Base-by-base conservation (phyloP, 306 rosid species). In the Lathyrus sativus region DNA sequence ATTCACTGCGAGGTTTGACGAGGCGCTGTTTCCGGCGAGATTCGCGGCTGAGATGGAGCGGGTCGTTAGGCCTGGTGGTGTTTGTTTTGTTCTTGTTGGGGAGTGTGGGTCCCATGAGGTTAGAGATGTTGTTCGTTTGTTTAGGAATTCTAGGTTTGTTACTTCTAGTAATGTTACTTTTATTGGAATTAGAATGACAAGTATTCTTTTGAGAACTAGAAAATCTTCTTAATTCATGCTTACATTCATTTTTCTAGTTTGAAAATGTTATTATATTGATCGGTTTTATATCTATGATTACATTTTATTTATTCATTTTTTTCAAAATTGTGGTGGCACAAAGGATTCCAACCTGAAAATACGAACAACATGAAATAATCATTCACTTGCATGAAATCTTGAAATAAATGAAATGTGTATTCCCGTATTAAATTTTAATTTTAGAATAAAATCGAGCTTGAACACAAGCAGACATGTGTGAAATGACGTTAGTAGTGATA, bases 21-120 rank as follows among this genome's bases (percentile, higher is more conserved):
- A 85, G 79, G 91, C 96, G 3, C 35, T 93, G 80, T 85, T 90
- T 71, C 97, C 97, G 14, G 56, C 82, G 8, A 77, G 91, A 17
- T 88, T 84, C 24, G 87, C 80, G 0, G 56, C 89, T 9, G 96
- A 93, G 86, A 90, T 93, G 91, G 95, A 93, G 75, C 81, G 97
- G 69, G 75, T 81, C 1, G 91, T 86, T 35, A 74, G 79, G 71
- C 73, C 78, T 5, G 85, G 80, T 22, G 97, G 98, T 50, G 72
- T 48, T 1, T 86, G 87, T 61, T 78, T 75, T 22, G 62, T 93
- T 8, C 86, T 72, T 6, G 88, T 88, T 15, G 96, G 69, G 54
- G 95, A 85, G 57, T 75, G 84, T 69, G 91, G 82, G 44, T 72
- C 65, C 13, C 71, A 12, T 13, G 95, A 84, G 77, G 85, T 71